Percentiles rank a stretch among this genome's conserved stretches.
Conservation (phyloP, 139 green algal genomes). For the Ettlia oleoabundans region DNA sequence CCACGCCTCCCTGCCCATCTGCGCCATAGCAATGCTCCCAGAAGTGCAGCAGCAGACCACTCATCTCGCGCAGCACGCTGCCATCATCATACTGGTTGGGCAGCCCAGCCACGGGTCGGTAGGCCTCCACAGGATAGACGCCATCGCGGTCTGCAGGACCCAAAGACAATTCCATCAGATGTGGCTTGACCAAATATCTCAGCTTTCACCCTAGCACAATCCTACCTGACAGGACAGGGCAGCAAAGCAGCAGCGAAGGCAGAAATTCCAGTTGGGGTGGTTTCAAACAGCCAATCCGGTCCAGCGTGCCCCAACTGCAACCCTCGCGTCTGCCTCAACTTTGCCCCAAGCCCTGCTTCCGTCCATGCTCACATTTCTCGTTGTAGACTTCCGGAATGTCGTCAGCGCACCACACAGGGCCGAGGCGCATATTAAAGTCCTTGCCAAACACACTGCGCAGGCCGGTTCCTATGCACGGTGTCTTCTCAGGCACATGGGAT, state of each 20-base stretch:
- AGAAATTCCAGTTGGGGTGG: not conserved
- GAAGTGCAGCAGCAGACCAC: not conserved
- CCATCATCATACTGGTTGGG: constrained; percentile 13
- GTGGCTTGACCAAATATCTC: not conserved
- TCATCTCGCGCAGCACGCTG: constrained; percentile 25
- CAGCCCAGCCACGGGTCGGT: constrained; percentile 1
- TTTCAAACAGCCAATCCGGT: too few species aligned
- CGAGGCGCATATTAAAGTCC: constrained; percentile 36
- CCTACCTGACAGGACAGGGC: too few species aligned
- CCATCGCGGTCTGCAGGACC: not conserved
- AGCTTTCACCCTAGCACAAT: too few species aligned
- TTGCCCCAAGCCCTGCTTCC: not conserved
- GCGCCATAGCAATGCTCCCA: constrained; percentile 22
- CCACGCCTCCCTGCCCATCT: constrained; percentile 8
- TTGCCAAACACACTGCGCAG: not conserved
- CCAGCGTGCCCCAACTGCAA: too few species aligned
- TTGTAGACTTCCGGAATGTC: constrained; percentile 25
- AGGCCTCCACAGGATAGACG: not conserved
- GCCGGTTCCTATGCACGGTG: constrained; percentile 17
- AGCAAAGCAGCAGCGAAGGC: not conserved
- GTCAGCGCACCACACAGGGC: constrained; percentile 13
- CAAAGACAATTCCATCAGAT: too few species aligned
- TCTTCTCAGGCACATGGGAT: constrained; percentile 13
- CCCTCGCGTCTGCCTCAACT: not conserved
- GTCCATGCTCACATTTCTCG: not conserved